Evolutionary conservation across 352 stramenopile species (phyloP), one percentile per base, ranked within the genome.

Genomic region (Globisporangium mamillatum): DNA sequence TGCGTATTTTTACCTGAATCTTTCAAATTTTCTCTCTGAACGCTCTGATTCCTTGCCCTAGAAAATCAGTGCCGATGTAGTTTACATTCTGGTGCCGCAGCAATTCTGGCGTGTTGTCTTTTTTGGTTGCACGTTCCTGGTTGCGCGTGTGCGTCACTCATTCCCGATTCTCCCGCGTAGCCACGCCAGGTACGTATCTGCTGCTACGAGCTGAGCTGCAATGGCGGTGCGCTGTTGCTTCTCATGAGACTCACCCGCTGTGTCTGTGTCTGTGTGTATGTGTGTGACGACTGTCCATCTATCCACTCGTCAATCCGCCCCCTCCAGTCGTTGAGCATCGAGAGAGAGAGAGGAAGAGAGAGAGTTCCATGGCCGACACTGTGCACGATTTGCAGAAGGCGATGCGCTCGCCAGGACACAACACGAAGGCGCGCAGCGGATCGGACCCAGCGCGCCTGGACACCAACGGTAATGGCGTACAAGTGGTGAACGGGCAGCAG

Each of bases 341-440:
- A 32, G 27, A 48, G 14, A 50, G 14, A 46, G 41, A 48, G 41
- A 8, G 32, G 7, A 4, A 9, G 32, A 36, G 3, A 36, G 32
- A 36, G 32, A n/a, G 3, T 4, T 50, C 41, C 12, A 91, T 89
- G 82, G 63, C 78, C 22, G 80, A 89, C 71, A 68, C 75, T 0
- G 71, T 81, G 18, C 78, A 71, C 60, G 79, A 88, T 67, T 62
- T 85, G 50, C 70, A 91, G 12, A 91, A 90, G 71, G 66, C 72
- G 20, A 70, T 79, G 64, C 58, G 69, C 60, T 50, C 59, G 25
- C 64, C 76, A 14, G 72, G 75, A 8, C 41, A 50, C 38, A 75
- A 70, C 27, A 73, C 66, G 32, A 70, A 70, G 44, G 3, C 67
- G 32, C 83, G 85, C 27, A 77, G 78, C 50, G 85, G 88, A 53